Conservation (phyloP, 257 asterid species). For the Craterostigma plantagineum region DNA sequence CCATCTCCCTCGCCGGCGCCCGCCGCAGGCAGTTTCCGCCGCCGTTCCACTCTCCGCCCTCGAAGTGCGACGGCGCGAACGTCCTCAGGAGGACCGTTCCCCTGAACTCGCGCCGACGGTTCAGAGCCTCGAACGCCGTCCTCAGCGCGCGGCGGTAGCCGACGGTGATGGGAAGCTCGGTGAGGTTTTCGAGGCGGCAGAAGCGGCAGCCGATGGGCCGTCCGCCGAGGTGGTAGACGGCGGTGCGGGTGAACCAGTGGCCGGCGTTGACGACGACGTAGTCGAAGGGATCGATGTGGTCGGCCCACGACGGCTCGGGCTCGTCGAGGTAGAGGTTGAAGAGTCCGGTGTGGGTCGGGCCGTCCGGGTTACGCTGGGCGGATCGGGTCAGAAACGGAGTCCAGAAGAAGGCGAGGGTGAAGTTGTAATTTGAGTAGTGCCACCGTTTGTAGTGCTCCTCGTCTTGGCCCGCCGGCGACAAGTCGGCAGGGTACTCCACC, state of each 20-base stretch:
- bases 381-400: slow-evolving; percentile 61
- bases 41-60: slow-evolving; percentile 52
- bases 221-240: slow-evolving; percentile 32
- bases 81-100: slow-evolving; percentile 28
- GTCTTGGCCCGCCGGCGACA: no score
- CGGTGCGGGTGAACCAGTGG: slow-evolving; percentile 60
- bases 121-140: slow-evolving; percentile 22
- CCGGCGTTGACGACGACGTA: slow-evolving; percentile 43
- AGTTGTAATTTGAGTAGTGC: slow-evolving; percentile 40
- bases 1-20: slow-evolving; percentile 31
- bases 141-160: slow-evolving; percentile 48
- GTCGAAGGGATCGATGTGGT: slow-evolving; percentile 28
- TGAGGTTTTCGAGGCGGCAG: neutral
- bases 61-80: slow-evolving; percentile 55
- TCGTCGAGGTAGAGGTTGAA: slow-evolving; percentile 52
- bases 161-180: slow-evolving; percentile 24
- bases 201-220: neutral
- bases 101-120: slow-evolving; percentile 11
- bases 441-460: slow-evolving; percentile 30
- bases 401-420: slow-evolving; percentile 27
- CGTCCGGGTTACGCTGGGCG: slow-evolving; percentile 25
- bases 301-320: slow-evolving; percentile 44
- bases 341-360: slow-evolving; percentile 41
- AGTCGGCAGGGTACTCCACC: no score
- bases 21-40: slow-evolving; percentile 67